Base-by-base conservation (phyloP, 2,329 filamentous ascomycete species). In the Stachybotrys echinatus region DNA sequence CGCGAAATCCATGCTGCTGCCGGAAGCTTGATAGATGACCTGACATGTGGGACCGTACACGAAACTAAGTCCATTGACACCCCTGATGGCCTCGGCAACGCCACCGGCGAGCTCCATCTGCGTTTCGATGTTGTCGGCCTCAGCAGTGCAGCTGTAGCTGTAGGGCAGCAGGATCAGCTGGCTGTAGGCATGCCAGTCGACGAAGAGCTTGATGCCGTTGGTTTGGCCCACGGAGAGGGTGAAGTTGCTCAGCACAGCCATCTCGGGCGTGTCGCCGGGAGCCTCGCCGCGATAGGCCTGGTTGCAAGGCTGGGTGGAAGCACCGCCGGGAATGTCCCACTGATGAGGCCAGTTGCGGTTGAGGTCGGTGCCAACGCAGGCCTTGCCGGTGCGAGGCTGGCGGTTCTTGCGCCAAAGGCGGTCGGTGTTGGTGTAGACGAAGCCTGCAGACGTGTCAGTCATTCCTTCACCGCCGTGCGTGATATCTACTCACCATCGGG, bases 121-220 rank as follows among this genome's bases (percentile, higher is more conserved):
- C 48, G 73, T 66, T 2, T 68, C 60, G 49, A 74, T 66, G 46
- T 76, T 73, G 48, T 69, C 64, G 21, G 74, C 59, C 10, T 65
- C 59, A 27, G 64, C 69, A 22, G 64, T 67, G 70, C 78, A 82
- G 6, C 73, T 75, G 67, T 81, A 83, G 22, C 79, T 79, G 59
- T 81, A 83, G 10, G 75, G 65, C 44, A 54, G 71, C 59, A 80
- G 74, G 49, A 82, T 71, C 42, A 77, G 67, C 49, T 83, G 79
- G 17, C 72, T 74, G 64, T 83, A 85, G 0, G 77, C 72, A 66
- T 84, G 81, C 58, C 77, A 78, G 64, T 85, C 81, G 55, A 84
- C 77, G 65, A 77, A 85, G 3, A 83, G 66, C 53, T 76, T 74
- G 44, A 83, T 66, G 5, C 76, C 75, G 51, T 74, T 71, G 14